Conservation (phyloP, 192 early-diverging fungal genomes). For the Coemansia sp. region DNA sequence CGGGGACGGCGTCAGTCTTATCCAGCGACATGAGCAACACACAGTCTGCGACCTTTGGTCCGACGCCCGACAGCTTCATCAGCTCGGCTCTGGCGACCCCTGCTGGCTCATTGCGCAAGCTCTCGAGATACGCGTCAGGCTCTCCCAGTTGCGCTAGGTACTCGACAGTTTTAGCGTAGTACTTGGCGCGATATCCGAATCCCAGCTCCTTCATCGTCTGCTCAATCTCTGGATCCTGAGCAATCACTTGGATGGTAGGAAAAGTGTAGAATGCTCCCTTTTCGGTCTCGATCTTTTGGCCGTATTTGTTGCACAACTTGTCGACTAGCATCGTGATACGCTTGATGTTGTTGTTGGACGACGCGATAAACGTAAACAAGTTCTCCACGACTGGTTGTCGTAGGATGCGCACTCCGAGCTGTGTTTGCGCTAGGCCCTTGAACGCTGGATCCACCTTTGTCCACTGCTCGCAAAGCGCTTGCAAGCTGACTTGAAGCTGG, state of each 20-base stretch:
- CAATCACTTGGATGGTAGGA: slow-evolving; percentile 63
- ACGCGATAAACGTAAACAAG: slow-evolving; percentile 91
- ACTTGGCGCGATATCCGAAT: slow-evolving; percentile 96
- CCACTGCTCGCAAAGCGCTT: slow-evolving; percentile 62
- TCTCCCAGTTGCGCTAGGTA: slow-evolving; percentile 55
- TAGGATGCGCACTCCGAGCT: slow-evolving; percentile 72
- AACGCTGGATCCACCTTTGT: slow-evolving; percentile 71
- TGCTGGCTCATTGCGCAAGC: slow-evolving; percentile 62
- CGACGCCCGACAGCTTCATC: slow-evolving; percentile 78
- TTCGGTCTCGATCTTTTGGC: slow-evolving; percentile 22
- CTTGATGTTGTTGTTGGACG: slow-evolving; percentile 92
- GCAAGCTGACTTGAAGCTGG: slow-evolving; percentile 72
- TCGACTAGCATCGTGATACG: slow-evolving; percentile 72
- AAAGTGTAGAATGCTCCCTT: slow-evolving; percentile 66
- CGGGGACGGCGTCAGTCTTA: slow-evolving; percentile 76
- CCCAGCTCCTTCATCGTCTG: slow-evolving; percentile 70
- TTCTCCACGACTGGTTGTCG: slow-evolving; percentile 89
- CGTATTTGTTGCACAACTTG: slow-evolving; percentile 44
- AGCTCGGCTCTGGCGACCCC: slow-evolving; percentile 62
- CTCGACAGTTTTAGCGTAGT: slow-evolving; percentile 76
- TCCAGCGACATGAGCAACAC: slow-evolving; percentile 92
- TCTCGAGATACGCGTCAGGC: slow-evolving; percentile 64
- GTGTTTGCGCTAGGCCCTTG: slow-evolving; percentile 34
- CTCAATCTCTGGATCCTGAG: slow-evolving; percentile 61
- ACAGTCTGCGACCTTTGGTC: slow-evolving; percentile 98